These are phyloP conservation scores for Cryptosporidium parvum DNA, from an alignment of 169 alveolate species.

Conservation along the genomic window DNA sequence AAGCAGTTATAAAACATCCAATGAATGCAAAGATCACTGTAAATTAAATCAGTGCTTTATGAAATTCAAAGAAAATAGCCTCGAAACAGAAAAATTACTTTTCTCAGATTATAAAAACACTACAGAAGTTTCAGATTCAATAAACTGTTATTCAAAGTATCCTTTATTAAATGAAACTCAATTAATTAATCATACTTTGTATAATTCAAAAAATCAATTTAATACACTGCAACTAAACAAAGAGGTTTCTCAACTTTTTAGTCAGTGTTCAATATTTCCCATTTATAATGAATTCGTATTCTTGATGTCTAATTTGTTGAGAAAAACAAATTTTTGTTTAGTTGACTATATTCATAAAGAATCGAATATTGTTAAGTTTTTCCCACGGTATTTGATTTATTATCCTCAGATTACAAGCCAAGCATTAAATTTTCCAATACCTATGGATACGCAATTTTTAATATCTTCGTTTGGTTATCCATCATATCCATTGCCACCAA, in stretches of 20 bases:
- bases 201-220: constrained; percentile 2
- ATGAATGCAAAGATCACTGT: constrained; percentile 1
- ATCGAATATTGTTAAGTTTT: neutral
- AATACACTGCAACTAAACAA: constrained; percentile 8
- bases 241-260: neutral
- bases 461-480: neutral
- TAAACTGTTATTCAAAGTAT: neutral
- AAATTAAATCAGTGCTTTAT: neutral
- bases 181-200: neutral
- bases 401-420: neutral
- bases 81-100: neutral
- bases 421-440: neutral
- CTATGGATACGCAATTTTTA: neutral
- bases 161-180: neutral
- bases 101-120: neutral
- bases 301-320: neutral
- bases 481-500: neutral
- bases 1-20: neutral
- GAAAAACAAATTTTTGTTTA: neutral
- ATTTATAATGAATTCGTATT: constrained; percentile 38
- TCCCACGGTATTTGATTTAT: constrained; percentile 22
- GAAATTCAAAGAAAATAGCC: neutral
- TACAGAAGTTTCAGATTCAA: constrained; percentile 3
- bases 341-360: neutral
- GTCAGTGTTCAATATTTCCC: constrained; percentile 9